Conservation (phyloP, 768 basidiomycete species). For the Tulasnella sp. region DNA sequence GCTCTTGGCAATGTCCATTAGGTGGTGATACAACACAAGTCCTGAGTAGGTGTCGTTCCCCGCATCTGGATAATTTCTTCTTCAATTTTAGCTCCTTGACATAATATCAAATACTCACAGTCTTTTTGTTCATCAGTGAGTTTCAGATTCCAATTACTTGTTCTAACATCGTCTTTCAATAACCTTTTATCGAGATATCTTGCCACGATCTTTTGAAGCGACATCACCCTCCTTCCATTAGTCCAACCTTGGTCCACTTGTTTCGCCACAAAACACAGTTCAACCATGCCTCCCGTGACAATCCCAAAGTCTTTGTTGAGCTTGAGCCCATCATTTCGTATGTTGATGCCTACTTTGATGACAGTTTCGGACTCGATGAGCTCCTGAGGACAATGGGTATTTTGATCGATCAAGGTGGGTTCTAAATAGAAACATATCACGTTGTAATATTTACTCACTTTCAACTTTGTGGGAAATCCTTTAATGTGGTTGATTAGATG, state of each 20-base stretch:
- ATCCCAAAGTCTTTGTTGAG: constrained; percentile 37
- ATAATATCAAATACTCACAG: constrained; percentile 22
- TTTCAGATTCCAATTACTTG: constrained; percentile 32
- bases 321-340: constrained; percentile 37
- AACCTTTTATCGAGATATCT: constrained; percentile 31
- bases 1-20: constrained; percentile 27
- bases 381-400: constrained; percentile 24
- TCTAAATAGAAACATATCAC: background rate
- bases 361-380: constrained; percentile 33
- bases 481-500: background rate
- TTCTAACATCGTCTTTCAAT: constrained; percentile 35
- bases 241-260: constrained; percentile 26
- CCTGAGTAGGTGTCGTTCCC: constrained; percentile 41
- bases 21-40: constrained; percentile 31
- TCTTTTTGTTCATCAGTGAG: too few relatives aligned
- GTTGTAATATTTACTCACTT: constrained; percentile 22
- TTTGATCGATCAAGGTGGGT: background rate
- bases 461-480: constrained; percentile 36
- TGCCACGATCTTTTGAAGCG: constrained; percentile 33
- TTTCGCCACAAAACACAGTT: constrained; percentile 34
- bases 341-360: constrained; percentile 38
- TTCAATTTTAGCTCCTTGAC: background rate
- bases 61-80: constrained; percentile 28
- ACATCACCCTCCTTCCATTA: constrained; percentile 29
- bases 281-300: constrained; percentile 31